These are phyloP conservation scores for Sphaerobolus stellatus DNA, from an alignment of 1,284 basidiomycete genomes.

Conservation along the genomic window DNA sequence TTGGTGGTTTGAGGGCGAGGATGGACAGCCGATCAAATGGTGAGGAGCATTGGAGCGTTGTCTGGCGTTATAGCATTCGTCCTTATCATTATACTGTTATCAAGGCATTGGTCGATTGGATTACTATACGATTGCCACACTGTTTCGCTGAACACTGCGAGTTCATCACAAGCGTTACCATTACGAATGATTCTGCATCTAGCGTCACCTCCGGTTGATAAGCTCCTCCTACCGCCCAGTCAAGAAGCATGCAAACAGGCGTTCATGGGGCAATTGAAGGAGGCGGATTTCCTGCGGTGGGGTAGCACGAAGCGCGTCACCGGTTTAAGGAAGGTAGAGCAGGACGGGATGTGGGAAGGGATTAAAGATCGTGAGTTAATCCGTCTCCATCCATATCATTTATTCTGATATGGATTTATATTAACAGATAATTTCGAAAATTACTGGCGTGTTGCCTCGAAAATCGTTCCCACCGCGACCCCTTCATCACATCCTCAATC, in stretches of 20 bases:
- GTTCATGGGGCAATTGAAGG: conserved; percentile 92
- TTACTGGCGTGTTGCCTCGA: conserved; percentile 88
- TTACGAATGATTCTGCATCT: conserved; percentile 83
- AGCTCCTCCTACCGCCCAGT: conserved; percentile 74
- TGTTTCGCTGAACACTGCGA: conserved; percentile 43
- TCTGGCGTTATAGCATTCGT: not conserved
- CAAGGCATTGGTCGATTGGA: conserved; percentile 96
- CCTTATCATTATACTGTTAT: not conserved
- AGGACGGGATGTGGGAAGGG: conserved; percentile 94
- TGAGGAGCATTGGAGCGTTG: conserved; percentile 37
- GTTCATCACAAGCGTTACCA: conserved; percentile 52
- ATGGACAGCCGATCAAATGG: conserved; percentile 78
- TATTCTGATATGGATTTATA: conserved; percentile 2
- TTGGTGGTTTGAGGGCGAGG: conserved; percentile 93
- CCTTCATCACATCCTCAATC: conserved; percentile 52
- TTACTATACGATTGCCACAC: conserved; percentile 84
- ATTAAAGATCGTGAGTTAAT: conserved; percentile 76
- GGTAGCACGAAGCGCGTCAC: conserved; percentile 92
- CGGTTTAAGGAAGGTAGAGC: conserved; percentile 80
- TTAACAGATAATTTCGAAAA: conserved; percentile 87
- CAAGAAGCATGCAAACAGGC: conserved; percentile 84
- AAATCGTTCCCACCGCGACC: conserved; percentile 70
- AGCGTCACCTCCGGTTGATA: conserved; percentile 80
- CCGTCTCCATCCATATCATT: conserved; percentile 9
- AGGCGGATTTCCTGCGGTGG: conserved; percentile 94